Percentiles rank a stretch among this genome's conserved stretches.
These are phyloP conservation scores for Ascochyta viciae-villosae DNA, from an alignment of 2,329 filamentous ascomycete species.

Conservation along the genomic window DNA sequence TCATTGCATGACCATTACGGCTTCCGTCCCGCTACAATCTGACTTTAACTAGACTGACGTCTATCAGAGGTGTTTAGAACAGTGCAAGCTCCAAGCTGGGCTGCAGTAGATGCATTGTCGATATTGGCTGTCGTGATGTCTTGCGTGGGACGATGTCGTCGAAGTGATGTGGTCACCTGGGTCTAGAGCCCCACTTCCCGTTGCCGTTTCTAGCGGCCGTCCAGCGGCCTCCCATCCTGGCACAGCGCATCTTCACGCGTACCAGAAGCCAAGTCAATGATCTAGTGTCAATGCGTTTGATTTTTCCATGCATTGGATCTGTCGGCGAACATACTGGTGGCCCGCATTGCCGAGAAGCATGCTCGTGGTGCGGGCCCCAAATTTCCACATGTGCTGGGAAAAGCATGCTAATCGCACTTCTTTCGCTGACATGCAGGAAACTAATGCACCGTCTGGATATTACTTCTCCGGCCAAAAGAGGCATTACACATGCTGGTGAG, in stretches of 20 bases:
- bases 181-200: slow-evolving; percentile 12
- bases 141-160: background rate
- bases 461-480: slow-evolving; percentile 1
- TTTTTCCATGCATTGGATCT: slow-evolving; percentile 1
- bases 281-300: background rate
- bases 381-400: slow-evolving; percentile 8
- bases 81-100: background rate
- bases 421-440: slow-evolving; percentile 33
- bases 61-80: background rate
- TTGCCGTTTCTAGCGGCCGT: slow-evolving; percentile 12
- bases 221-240: background rate
- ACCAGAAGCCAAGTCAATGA: background rate
- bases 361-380: slow-evolving; percentile 3
- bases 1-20: background rate
- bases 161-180: background rate
- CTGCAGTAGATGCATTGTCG: background rate
- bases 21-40: background rate
- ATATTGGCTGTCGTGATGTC: background rate
- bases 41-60: too few relatives aligned
- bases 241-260: background rate
- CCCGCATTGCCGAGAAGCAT: slow-evolving; percentile 6
- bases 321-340: slow-evolving; percentile 9
- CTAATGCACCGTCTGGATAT: slow-evolving; percentile 20
- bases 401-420: slow-evolving; percentile 31
- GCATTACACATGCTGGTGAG: slow-evolving; percentile 20